Base-by-base conservation (phyloP, 768 basidiomycete genomes). In the Wakefieldia striispora region DNA sequence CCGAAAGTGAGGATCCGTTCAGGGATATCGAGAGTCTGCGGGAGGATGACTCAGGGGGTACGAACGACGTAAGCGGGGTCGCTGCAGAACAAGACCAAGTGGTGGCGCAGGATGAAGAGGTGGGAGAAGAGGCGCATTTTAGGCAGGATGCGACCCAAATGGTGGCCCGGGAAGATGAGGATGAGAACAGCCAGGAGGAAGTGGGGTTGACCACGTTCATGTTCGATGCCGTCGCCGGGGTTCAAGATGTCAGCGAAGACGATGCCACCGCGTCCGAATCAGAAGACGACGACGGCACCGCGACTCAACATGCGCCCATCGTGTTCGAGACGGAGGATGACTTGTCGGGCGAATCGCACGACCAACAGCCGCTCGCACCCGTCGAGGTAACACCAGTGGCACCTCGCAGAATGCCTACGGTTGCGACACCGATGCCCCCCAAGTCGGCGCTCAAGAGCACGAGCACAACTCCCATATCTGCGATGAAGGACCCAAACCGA, bases 1-100 rank as follows among this genome's bases (percentile, higher is more conserved):
- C 78, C 36, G 75, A 78, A 37, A 89, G 88, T 53, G 90, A 91
- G 57, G 95, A 97, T 71, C 89, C 91, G 8, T 97, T 97, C 69
- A 81, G 82, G 27, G 94, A 94, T 58, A 87, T 97, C 46, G 94
- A 95, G 63, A 93, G 91, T 58, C 64, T 94, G 59, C 73, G 79
- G 29, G 86, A 88, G 47, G 87, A 87, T 48, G 76, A 79, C 20
- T 68, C 68, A 12, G 64, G 63, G 40, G 69, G 72, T 13, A 37
- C 50, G 17, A 26, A 49, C 14, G 53, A 49, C 13, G 53, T 43
- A 35, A 46, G 40, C 20, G 49, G 35, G 8, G 38, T 33, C 11
- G n/a, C 14, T 12, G 36, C 16, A 24, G 39, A 38, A 29, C 48
- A 45, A 24, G 46, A 3, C 4, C 48, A 39, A 43, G 51, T 51